Base-by-base conservation (phyloP, 352 stramenopile genomes). In the Albugo laibachii region DNA sequence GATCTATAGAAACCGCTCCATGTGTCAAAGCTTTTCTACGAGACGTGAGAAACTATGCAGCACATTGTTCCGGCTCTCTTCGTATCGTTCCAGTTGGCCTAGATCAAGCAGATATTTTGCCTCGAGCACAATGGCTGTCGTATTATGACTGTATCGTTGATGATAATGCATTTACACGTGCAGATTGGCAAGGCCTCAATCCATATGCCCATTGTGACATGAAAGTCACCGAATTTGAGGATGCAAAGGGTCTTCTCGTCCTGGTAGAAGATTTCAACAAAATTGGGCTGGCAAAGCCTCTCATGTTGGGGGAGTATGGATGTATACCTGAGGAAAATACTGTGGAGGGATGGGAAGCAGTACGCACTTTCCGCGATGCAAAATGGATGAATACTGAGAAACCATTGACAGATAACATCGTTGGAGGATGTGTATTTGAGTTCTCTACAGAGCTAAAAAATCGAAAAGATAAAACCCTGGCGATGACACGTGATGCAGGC, bases 321-420 rank as follows among this genome's bases (percentile, higher is more conserved):
- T 80, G 70, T 59, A 78, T 78, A 35, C 57, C 56, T 24, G 67
- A 66, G 49, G 55, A 62, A 15, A 80, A 83, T 49, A 80, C 70
- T 5, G 68, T 83, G 49, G 62, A 77, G 19, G 67, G 63, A 37
- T 80, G 56, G 38, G 63, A 63, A 44, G 73, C 74, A 35, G 67
- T 80, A 55, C 74, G 74, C 36, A 57, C 48, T 11, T 83, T 83
- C 45, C 69, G 69, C 45, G 70, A 83, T 54, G 75, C 75, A 14
- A 84, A 81, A 52, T 87, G 75, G 75, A 87, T 87, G 71, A 87
- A 87, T 54, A 67, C 80, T 24, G 74, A 84, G 43, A 15, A 55
- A 5, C 69, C 76, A 20, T 84, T 87, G 75, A 80, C 64, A 10
- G 61, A 62, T 14, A 59, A 80, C 24, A 76, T 84, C 41, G 66